Evolutionary conservation across 805 yeast genomes (phyloP), one percentile per base, ranked within the genome.

Genomic region (Candida ortonii): DNA sequence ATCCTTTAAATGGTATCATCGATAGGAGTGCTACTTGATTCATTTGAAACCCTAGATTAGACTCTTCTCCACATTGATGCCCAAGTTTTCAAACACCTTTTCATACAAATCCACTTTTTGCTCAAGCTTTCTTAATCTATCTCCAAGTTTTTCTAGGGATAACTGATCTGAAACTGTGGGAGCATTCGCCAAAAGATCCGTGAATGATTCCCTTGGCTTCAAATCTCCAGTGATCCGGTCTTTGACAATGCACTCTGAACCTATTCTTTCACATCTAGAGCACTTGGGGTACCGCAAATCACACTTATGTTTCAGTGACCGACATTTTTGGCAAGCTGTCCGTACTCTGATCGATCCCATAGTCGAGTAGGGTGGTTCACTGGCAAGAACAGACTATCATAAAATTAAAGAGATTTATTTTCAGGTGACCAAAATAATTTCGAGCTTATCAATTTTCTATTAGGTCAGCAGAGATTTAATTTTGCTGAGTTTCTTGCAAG

Each of bases 301-400:
- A 27, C 55, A 50, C 27, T 39, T 49, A 33, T 49, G 52, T 34
- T 50, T 50, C 19, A 49, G 29, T 4, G 50, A 34, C 7, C 53
- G 47, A 33, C 55, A 50, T 26, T 46, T 47, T 24, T 45, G 44
- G 31, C 55, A 50, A n/a, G 53, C 55, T 5, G 39, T 43, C 24
- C 36, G 33, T 6, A 34, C 45, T 24, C 51, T 30, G 3, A 38
- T 21, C 6, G 47, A 40, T 11, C 42, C 46, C 50, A 44, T 44
- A 4, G 26, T 8, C 15, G n/a, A 3, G 12, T 11, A 15, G 13
- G 7, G 7, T 9, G n/a, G 13, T n/a, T 11, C n/a, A 11, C 13
- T 9, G 26, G 7, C 8, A 9, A 7, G 14, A 24, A 24, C 14
- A 24, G 13, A 24, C 13, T 24, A 8, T 11, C 8, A 8, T 24